Percentiles rank a stretch among this genome's conserved stretches.
These are phyloP conservation scores for Alectoria sarmentosa DNA, from an alignment of 495 filamentous ascomycete genomes.

Conservation along the genomic window DNA sequence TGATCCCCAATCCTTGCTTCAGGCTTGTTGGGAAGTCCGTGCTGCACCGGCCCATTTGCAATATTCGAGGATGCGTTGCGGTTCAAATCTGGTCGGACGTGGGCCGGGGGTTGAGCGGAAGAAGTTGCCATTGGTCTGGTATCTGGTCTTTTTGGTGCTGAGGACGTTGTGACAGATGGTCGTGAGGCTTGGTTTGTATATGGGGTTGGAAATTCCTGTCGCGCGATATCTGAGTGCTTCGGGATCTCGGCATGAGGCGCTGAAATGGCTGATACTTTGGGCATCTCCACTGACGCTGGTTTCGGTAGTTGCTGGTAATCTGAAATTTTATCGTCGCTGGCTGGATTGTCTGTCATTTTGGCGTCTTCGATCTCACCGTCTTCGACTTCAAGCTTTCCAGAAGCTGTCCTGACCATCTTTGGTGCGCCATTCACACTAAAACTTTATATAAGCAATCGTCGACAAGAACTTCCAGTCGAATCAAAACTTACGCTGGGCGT, in stretches of 20 bases:
- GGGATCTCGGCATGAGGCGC: background rate
- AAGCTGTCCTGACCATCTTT: slow-evolving; percentile 29
- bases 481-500: slow-evolving; percentile 36
- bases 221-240: background rate
- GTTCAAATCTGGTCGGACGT: slow-evolving; percentile 19
- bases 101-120: slow-evolving; percentile 10
- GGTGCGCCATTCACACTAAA: slow-evolving; percentile 32
- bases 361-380: slow-evolving; percentile 74
- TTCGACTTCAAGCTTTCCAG: slow-evolving; percentile 53
- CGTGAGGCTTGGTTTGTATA: background rate
- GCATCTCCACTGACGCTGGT: background rate
- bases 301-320: slow-evolving; percentile 8
- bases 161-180: slow-evolving; percentile 14
- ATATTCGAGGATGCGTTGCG: slow-evolving; percentile 15
- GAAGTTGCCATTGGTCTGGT: slow-evolving; percentile 2
- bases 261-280: background rate
- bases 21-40: slow-evolving; percentile 25
- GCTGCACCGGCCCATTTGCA: slow-evolving; percentile 17
- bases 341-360: slow-evolving; percentile 39
- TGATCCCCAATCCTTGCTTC: slow-evolving; percentile 20
- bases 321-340: slow-evolving; percentile 10
- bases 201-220: slow-evolving; percentile 11
- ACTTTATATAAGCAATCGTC: slow-evolving; percentile 34
- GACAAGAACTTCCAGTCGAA: slow-evolving; percentile 11
- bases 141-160: background rate